Base-by-base conservation (phyloP, 2,329 filamentous ascomycete genomes). In the Fusarium sp. region DNA sequence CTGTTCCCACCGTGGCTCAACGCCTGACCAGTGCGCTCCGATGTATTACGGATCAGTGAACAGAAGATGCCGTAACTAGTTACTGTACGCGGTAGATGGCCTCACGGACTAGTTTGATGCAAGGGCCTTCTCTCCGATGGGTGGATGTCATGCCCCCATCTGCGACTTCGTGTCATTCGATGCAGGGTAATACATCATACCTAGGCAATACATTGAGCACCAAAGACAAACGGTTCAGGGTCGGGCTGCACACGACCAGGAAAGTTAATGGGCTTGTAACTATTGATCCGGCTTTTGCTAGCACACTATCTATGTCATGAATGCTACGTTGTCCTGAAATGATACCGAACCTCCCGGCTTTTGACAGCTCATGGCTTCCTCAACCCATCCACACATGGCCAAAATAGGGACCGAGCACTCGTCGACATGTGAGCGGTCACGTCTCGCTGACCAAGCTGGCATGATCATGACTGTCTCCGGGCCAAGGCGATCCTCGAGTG, bases 141-240 rank as follows among this genome's bases (percentile, higher is more conserved):
- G 15, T 17, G 47, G 27, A n/a, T 63, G 14, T 38, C 45, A 54
- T 52, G 32, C 33, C 27, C 30, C 33, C 33, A 22, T 40, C 35
- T 37, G 47, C 32, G 8, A 4, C 38, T 25, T n/a, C 43, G 30
- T 50, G 60, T 38, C 43, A 52, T 54, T 38, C 27, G n/a, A 63
- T 54, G 45, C 33, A 63, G 60, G 60, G 60, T 63, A 54, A 54
- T 52, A n/a, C 60, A 63, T 54, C 22, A 52, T 63, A 32, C 22
- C 45, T 27, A 27, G 37, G 60, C 60, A 47, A 37, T 63, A 30
- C 32, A 63, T 22, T n/a, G 17, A 40, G 22, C 20, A 47, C 20
- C 47, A 52, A 52, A 30, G n/a, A 5, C 9, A 52, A 37, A 25
- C 33, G 8, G 12, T 32, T 27, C 40, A 27, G 20, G 30, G 45